Evolutionary conservation across 441 rosid genomes (phyloP), one percentile per base, ranked within the genome.

Genomic region (Metrosideros polymorpha): DNA sequence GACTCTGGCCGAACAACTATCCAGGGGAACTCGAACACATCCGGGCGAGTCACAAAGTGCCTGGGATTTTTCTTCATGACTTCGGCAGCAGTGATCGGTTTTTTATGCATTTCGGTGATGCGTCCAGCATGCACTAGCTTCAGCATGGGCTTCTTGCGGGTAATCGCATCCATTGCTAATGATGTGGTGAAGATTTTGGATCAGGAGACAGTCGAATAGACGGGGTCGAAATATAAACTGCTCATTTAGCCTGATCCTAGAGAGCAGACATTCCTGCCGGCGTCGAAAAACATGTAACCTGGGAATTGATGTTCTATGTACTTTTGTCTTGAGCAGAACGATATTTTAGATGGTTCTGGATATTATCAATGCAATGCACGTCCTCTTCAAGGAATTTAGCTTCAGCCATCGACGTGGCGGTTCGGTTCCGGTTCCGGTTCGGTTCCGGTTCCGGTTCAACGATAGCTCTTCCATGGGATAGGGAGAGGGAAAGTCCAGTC

Each of bases 11-110:
- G 82, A 52, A 86, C 87, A 14, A 86, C 87, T n/a, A 82, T 25
- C 82, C 87, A 82, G 14, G 87, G 87, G 84, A 45, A 43, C 85
- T 30, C 27, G 85, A 86, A 86, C 54, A 82, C 85, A 6, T 86
- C 87, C 7, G 87, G 87, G 3, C 82, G 79, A 57, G 85, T 61
- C 84, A 86, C 84, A 9, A 61, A 82, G 59, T 86, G 87, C 12
- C 85, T 86, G 49, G 87, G 87, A 66, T 86, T 30, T 53, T 29
- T 59, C 56, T 42, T 79, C 87, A 86, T 86, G 49, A 86, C 56
- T 61, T 86, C 87, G 24, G 87, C 87, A n/a, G 87, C 84, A 49
- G 87, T 86, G 27, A 82, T 59, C 22, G 87, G 82, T 17, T 61
- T 86, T 25, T 50, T 50, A 32, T 82, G 51, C 39, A 3, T 82